These are phyloP conservation scores for Alternaria triticimaculans DNA, from an alignment of 2,329 filamentous ascomycete species.

Conservation along the genomic window DNA sequence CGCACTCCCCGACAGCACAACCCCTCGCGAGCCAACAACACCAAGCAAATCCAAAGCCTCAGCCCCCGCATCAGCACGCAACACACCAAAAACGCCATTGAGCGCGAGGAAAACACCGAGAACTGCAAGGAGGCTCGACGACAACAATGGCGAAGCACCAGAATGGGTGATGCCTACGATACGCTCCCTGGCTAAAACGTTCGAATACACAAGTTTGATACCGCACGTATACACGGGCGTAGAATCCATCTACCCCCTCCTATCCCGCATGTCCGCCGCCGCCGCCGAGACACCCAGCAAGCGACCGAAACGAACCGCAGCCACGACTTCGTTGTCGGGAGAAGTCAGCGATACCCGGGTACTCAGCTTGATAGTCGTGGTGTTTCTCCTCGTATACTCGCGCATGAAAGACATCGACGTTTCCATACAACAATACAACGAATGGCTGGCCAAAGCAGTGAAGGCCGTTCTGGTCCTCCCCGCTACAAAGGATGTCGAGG, in stretches of 20 bases:
- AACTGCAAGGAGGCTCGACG: slow-evolving; percentile 22
- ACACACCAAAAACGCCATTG: slow-evolving; percentile 36
- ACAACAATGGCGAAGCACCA: slow-evolving; percentile 27
- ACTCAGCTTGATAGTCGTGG: slow-evolving; percentile 62
- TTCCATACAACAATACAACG: slow-evolving; percentile 40
- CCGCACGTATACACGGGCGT: slow-evolving; percentile 79
- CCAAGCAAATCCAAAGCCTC: slow-evolving; percentile 39
- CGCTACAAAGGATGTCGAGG: slow-evolving; percentile 56
- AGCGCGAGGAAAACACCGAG: slow-evolving; percentile 31
- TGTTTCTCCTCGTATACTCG: slow-evolving; percentile 67
- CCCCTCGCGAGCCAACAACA: slow-evolving; percentile 35
- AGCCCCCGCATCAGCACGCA: slow-evolving; percentile 28
- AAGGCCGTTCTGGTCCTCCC: slow-evolving; percentile 58
- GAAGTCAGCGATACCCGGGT: slow-evolving; percentile 28
- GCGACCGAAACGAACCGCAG: slow-evolving; percentile 55
- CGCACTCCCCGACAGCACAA: slow-evolving; percentile 61
- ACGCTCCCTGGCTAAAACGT: slow-evolving; percentile 67
- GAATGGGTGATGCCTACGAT: slow-evolving; percentile 74
- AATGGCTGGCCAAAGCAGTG: slow-evolving; percentile 54
- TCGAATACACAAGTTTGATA: slow-evolving; percentile 67
- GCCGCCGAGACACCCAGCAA: slow-evolving; percentile 51
- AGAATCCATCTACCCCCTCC: slow-evolving; percentile 59
- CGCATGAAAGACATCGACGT: slow-evolving; percentile 47
- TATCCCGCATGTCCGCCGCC: slow-evolving; percentile 37
- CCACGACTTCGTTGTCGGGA: slow-evolving; percentile 7